A percentile compares a stretch with the other conserved stretches of the same genome.
phyloP scores from a whole-genome alignment of 352 stramenopile species.

The Pythium dissimile region DNA sequence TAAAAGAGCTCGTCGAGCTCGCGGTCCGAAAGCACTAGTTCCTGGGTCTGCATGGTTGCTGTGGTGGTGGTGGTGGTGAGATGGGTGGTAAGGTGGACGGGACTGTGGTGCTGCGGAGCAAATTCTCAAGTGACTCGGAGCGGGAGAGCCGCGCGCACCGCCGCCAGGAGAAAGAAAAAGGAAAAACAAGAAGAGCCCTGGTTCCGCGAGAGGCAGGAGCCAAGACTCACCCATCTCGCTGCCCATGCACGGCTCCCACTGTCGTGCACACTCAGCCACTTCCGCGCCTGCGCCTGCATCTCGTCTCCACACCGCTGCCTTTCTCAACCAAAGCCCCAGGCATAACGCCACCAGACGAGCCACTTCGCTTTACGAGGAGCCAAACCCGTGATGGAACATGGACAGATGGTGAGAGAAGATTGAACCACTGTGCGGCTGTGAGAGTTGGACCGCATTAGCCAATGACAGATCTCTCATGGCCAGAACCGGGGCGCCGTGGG shows the following conservation, averaged over 20 bases:
- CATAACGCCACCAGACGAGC: neutral
- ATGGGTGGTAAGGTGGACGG: neutral
- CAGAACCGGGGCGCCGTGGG: neutral
- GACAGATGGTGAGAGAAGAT: constrained; percentile 5
- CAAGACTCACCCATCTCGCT: constrained; percentile 13
- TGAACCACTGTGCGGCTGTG: constrained; percentile 2
- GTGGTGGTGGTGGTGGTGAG: neutral
- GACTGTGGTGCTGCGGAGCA: constrained; percentile 8
- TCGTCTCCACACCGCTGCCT: neutral
- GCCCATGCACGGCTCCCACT: constrained; percentile 11
- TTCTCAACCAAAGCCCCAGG: neutral
- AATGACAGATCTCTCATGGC: constrained; percentile 8
- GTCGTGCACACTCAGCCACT: constrained; percentile 7
- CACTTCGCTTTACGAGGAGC: neutral
- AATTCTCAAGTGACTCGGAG: constrained; percentile 30
- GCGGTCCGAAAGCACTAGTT: constrained; percentile 24
- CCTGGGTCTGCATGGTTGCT: constrained; percentile 20
- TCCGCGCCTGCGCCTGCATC: neutral
- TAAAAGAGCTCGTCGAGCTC: constrained; percentile 34
- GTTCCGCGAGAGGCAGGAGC: neutral
- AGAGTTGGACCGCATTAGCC: constrained; percentile 11
- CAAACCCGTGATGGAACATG: constrained; percentile 9
- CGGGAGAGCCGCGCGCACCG: too few species aligned
- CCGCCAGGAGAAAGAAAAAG: constrained; percentile 5
- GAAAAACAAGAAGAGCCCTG: neutral